Conservation (phyloP, 1,284 basidiomycete species). For the Pulveroboletus sp. region DNA sequence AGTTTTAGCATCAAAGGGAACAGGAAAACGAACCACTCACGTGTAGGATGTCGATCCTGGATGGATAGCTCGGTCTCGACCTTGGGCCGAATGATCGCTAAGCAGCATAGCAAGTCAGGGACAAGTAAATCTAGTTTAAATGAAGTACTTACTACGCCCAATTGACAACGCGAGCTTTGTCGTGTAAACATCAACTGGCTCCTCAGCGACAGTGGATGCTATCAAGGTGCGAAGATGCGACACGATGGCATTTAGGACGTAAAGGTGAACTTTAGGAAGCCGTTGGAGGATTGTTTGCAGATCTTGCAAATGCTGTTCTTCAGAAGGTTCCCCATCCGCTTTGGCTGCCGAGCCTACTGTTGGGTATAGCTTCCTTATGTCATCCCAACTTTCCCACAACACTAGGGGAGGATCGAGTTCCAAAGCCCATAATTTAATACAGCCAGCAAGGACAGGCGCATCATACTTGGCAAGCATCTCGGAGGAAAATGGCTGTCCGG, state of each 20-base stretch:
- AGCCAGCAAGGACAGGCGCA: constrained; percentile 79
- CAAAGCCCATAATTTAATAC: constrained; percentile 82
- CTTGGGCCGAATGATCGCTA: constrained; percentile 82
- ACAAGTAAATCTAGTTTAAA: not conserved
- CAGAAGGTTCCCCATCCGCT: constrained; percentile 47
- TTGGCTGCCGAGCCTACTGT: constrained; percentile 58
- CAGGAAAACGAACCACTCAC: constrained; percentile 39
- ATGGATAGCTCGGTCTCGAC: constrained; percentile 78
- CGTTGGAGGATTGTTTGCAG: constrained; percentile 66
- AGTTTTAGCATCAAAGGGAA: constrained; percentile 1
- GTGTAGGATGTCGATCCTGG: constrained; percentile 79
- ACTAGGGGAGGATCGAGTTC: constrained; percentile 83
- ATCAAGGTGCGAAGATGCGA: constrained; percentile 80
- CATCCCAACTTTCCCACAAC: constrained; percentile 88
- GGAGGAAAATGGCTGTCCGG: constrained; percentile 58
- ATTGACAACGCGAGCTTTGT: constrained; percentile 85
- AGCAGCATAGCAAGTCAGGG: constrained; percentile 3
- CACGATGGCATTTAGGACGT: constrained; percentile 78
- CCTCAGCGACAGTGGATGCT: constrained; percentile 62
- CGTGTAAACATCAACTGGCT: constrained; percentile 73
- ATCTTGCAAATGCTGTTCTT: constrained; percentile 62
- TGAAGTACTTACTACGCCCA: constrained; percentile 68
- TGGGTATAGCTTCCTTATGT: constrained; percentile 81
- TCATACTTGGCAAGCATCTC: constrained; percentile 77
- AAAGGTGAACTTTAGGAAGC: constrained; percentile 78